Evolutionary conservation across 768 basidiomycete species (phyloP), one percentile per base, ranked within the genome.

Genomic region (Rhizopogon vinicolor): DNA sequence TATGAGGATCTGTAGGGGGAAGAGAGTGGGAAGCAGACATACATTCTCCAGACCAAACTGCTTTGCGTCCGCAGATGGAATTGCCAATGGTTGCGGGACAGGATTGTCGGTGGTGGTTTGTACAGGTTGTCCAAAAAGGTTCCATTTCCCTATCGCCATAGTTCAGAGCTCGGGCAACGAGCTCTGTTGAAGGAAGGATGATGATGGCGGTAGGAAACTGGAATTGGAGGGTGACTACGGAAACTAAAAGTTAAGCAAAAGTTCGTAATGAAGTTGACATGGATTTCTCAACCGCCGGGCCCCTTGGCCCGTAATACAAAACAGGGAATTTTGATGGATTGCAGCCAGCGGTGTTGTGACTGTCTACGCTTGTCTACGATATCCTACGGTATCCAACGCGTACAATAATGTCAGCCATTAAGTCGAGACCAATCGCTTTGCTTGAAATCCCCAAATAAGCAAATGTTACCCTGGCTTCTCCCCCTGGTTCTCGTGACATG

Each of bases 31-130:
- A 48, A 44, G 41, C 44, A 19, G 18, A 82, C 93, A 65, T 70
- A 95, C 93, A 71, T 98, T 98, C 78, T 97, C 96, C 52, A 97
- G 77, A n/a, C 96, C 96, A 77, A 95, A 96, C 67, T 85, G 87
- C 78, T 93, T 93, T 56, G 81, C 82, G 72, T 91, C 89, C 55
- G 90, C 83, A 14, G 82, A 75, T 46, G 78, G 75, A 58, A 75
- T 63, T 40, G 75, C 72, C 39, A 71, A 60, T 52, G 74, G 67
- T 43, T 63, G 56, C 6, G 71, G 65, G 46, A 65, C 52, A 3
- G 63, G 52, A 3, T 60, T 31, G 54, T 75, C 75, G 61, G 50
- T 33, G 31, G 52, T 18, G 57, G 54, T 22, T 57, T 66, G 19
- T 37, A 54, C 53, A 1, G 64, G 61, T 29, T 69, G 69, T 9